Base-by-base conservation (phyloP, 306 rosid species). In the Casuarina equisetifolia region DNA sequence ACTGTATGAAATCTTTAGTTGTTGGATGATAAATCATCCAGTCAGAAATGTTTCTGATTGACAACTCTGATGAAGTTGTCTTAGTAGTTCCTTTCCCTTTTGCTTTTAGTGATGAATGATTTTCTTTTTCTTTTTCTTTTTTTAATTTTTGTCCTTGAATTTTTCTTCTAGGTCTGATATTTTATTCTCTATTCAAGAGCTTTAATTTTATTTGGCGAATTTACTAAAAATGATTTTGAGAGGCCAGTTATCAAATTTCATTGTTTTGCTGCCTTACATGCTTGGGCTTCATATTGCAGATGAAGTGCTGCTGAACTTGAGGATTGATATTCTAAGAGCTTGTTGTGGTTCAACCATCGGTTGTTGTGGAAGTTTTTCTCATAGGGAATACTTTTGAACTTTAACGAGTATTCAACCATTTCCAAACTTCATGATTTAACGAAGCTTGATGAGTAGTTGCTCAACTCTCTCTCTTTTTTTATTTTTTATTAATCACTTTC, bases 201-300 rank as follows among this genome's bases (percentile, higher is more conserved):
- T 48, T 13, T 63, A 58, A 54, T 35, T 10, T 59, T 46, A 6
- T 59, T 59, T n/a, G 5, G 57, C 39, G 3, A 11, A 19, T 73
- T 72, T 38, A 49, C 49, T 9, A 42, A 66, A 66, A 42, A 40
- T 45, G 42, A 15, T 46, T 64, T 48, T 19, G 55, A 44, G 55
- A 44, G 12, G 72, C 58, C 53, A 52, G 53, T 44, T 40, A 19
- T 57, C 51, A 16, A 42, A 74, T 75, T 74, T 54, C n/a, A 36
- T 52, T 19, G 50, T 38, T 82, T 77, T 82, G 11, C 58, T 74
- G 57, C 57, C 38, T 82, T 43, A 82, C 76, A 78, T 82, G 7
- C 54, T 69, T 66, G 71, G 70, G 73, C 62, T 82, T 48, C 73
- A 75, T 74, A 64, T 79, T 75, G 86, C 86, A 79, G 86, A 83